Conservation (phyloP, 257 asterid species). For the Capsicum chinense region DNA sequence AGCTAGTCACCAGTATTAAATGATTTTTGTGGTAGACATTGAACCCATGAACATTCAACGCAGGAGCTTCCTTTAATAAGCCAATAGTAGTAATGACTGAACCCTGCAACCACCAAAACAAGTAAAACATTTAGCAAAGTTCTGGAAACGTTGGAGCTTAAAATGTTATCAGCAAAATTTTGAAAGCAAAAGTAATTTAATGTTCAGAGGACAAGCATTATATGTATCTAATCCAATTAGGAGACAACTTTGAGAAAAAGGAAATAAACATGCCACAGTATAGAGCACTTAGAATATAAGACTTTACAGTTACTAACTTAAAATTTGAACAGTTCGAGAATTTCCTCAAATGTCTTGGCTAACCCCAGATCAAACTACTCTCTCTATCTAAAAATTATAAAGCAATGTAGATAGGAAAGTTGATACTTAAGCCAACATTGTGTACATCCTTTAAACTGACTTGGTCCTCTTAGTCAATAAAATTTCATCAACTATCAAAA, state of each 20-base stretch:
- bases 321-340: background rate
- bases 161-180: background rate
- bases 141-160: slow-evolving; percentile 21
- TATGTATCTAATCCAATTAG: background rate
- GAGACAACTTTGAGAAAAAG: slow-evolving; percentile 4
- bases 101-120: slow-evolving; percentile 50
- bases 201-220: slow-evolving; percentile 5
- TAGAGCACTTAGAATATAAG: background rate
- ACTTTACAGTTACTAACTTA: background rate
- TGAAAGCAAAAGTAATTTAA: slow-evolving; percentile 14
- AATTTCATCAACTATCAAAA: background rate
- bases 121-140: background rate
- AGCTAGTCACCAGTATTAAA: slow-evolving; percentile 73
- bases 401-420: background rate
- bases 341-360: background rate
- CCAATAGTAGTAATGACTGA: slow-evolving; percentile 79
- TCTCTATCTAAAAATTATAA: background rate
- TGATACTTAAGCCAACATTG: background rate
- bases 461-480: background rate
- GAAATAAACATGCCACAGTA: slow-evolving; percentile 9
- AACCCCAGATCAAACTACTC: slow-evolving; percentile 20
- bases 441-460: background rate
- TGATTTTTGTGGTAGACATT: slow-evolving; percentile 97
- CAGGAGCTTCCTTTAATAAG: slow-evolving; percentile 90
- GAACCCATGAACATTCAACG: slow-evolving; percentile 82